Evolutionary conservation across 2,329 filamentous ascomycete species (phyloP), one percentile per base, ranked within the genome.

Genomic region (Cordyceps farinosa): DNA sequence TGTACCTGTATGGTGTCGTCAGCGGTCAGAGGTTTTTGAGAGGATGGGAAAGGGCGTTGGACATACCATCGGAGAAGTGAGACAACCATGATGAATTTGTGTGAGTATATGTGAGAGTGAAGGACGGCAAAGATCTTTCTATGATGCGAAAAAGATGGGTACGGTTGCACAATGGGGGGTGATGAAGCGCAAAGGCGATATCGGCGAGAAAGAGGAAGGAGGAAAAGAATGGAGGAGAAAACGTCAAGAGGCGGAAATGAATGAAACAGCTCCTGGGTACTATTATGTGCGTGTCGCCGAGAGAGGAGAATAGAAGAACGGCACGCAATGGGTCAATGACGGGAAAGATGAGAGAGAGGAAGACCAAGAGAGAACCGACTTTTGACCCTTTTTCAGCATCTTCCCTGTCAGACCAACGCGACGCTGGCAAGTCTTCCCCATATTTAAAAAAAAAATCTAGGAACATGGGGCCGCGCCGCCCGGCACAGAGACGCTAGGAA

Each of bases 1-100:
- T 92, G 80, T 98, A 98, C 92, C 93, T 91, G 70, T 22, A 6
- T 9, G 47, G 9, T 10, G 6, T 38, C 27, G 2, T 48, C 36
- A 50, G 47, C 30, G 34, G 38, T 9, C 22, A 38, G 30, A 3
- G 8, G 22, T 22, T 22, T 22, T 22, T 22, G 22, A 22, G 22
- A 22, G 22, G 22, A 22, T 27, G 13, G 7, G 4, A 48, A 22
- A 22, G 3, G 34, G 51, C 5, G 17, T 40, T 27, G 52, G 29
- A 34, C 54, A n/a, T 63, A 63, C 61, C 61, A 63, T 22, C 61
- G 61, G 29, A 63, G 61, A 53, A 63, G 50, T 48, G 61, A 63
- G 55, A 63, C 61, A 22, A 63, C 61, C 61, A 63, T 63, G 42
- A 2, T 53, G 61, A 53, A 36, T 30, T 22, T 7, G 27, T 58